Evolutionary conservation across 2,329 filamentous ascomycete genomes (phyloP).

Genomic region (Fusarium sp.): DNA sequence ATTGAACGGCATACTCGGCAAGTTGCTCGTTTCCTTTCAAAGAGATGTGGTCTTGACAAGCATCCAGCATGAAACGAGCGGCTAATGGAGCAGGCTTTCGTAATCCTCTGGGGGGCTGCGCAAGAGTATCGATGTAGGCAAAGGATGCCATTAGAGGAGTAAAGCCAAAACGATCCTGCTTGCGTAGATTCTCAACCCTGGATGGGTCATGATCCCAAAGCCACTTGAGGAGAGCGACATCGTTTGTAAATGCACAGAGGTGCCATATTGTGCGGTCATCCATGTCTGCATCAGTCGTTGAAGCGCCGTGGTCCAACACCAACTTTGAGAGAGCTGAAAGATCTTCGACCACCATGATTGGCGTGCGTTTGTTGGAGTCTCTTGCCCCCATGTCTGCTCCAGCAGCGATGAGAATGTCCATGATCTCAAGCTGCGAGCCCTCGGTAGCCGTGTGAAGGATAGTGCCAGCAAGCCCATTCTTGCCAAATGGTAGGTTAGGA

Average conservation of each 20-base stretch:
- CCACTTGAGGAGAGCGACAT: slow-evolving; percentile 45
- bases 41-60: slow-evolving; percentile 9
- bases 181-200: slow-evolving; percentile 44
- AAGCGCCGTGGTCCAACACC: slow-evolving; percentile 39
- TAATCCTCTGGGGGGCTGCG: not conserved
- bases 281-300: slow-evolving; percentile 47
- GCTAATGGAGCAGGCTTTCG: not conserved
- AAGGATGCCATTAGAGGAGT: slow-evolving; percentile 51
- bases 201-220: slow-evolving; percentile 47
- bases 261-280: slow-evolving; percentile 54
- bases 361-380: slow-evolving; percentile 49
- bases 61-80: slow-evolving; percentile 34
- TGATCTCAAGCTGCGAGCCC: slow-evolving; percentile 39
- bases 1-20: slow-evolving; percentile 40
- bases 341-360: slow-evolving; percentile 51
- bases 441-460: slow-evolving; percentile 50
- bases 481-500: slow-evolving; percentile 38
- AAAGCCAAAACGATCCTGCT: slow-evolving; percentile 27
- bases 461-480: slow-evolving; percentile 33
- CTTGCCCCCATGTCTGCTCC: slow-evolving; percentile 45
- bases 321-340: slow-evolving; percentile 42
- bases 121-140: slow-evolving; percentile 20
- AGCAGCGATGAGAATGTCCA: slow-evolving; percentile 44
- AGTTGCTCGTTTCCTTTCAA: slow-evolving; percentile 13
- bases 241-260: slow-evolving; percentile 50